Evolutionary conservation across 73 alveolate genomes (phyloP).

Genomic region (Breviolum minutum): DNA sequence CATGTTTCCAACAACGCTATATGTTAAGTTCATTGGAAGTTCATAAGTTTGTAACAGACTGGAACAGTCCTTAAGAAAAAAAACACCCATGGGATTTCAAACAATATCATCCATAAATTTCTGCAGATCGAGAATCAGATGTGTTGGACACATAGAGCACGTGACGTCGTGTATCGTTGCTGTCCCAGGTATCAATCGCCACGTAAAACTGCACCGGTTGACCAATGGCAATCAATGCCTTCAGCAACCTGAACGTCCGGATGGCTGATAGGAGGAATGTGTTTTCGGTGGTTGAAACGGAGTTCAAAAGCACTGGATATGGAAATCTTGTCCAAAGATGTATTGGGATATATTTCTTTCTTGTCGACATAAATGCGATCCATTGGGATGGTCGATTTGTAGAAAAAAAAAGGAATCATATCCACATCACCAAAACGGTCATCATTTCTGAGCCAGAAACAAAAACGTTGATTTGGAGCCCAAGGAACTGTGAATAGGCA

Average conservation of each 20-base stretch:
- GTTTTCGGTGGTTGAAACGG: not conserved
- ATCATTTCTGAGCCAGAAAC: no score
- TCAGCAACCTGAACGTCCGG: not conserved
- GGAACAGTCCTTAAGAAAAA: not conserved
- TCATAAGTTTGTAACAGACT: no score
- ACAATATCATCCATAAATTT: not conserved
- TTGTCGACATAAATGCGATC: not conserved
- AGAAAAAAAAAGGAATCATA: no score
- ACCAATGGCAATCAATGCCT: slow-evolving; percentile 4
- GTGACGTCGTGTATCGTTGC: slow-evolving; percentile 67
- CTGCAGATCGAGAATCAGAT: not conserved
- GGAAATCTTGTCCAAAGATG: not conserved
- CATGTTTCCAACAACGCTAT: no score
- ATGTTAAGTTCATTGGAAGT: no score
- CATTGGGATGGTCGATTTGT: no score
- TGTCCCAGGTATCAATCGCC: slow-evolving; percentile 85
- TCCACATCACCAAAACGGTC: not conserved
- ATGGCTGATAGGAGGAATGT: no score
- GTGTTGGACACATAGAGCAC: slow-evolving; percentile 23
- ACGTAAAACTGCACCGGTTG: slow-evolving; percentile 39
- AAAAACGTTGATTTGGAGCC: not conserved
- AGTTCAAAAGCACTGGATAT: not conserved
- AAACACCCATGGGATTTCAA: not conserved
- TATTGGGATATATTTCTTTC: not conserved
- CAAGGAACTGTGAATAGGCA: slow-evolving; percentile 43